Conservation (phyloP, 2,329 filamentous ascomycete species). For the Coniochaeta sp. region DNA sequence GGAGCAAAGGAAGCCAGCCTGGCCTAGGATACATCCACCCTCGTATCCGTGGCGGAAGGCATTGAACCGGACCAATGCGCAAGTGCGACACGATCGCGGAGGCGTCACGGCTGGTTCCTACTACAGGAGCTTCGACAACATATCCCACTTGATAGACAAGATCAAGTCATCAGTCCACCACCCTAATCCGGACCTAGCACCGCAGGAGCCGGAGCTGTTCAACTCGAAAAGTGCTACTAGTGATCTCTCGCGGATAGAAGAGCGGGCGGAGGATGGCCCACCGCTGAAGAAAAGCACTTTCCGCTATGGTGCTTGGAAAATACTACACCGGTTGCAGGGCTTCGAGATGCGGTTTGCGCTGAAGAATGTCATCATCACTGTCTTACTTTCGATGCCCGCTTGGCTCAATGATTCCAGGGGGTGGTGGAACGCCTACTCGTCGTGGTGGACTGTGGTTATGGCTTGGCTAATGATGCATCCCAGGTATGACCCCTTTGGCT, state of each 20-base stretch:
- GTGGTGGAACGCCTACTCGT: conserved; percentile 50
- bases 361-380: conserved; percentile 45
- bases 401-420: conserved; percentile 34
- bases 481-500: conserved; percentile 18
- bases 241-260: conserved; percentile 17
- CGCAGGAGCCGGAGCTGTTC: conserved; percentile 12
- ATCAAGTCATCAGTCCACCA: conserved; percentile 31
- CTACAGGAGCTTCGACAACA: conserved; percentile 36
- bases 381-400: conserved; percentile 44
- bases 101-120: conserved; percentile 46
- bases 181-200: conserved; percentile 14
- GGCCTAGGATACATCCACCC: conserved; percentile 38
- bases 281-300: conserved; percentile 28
- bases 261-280: conserved; percentile 21
- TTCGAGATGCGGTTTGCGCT: conserved; percentile 52
- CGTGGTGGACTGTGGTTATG: conserved; percentile 52
- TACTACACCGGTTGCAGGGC: conserved; percentile 45
- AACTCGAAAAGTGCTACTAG: conserved; percentile 2
- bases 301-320: conserved; percentile 39
- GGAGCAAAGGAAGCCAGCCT: conserved; percentile 28
- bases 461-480: conserved; percentile 50
- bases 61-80: conserved; percentile 44
- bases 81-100: conserved; percentile 52
- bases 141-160: conserved; percentile 32
- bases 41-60: conserved; percentile 48